Evolutionary conservation across 1,139 yeast genomes (phyloP).

Genomic region (Pichia sp.): DNA sequence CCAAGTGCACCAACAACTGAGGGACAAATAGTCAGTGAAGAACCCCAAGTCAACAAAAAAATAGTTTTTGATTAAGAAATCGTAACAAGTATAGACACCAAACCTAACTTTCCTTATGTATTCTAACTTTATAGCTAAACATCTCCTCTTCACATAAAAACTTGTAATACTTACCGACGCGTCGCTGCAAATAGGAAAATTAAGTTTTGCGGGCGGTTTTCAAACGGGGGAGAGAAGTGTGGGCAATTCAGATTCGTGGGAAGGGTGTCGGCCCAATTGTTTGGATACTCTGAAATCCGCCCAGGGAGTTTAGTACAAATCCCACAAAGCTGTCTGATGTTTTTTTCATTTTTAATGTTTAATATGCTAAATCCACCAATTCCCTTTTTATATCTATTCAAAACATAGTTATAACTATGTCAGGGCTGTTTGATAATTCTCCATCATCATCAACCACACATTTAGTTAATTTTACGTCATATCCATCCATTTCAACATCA

Average conservation of each 20-base stretch:
- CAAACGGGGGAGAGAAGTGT: no score
- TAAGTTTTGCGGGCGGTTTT: no score
- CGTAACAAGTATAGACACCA: background rate
- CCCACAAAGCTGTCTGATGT: background rate
- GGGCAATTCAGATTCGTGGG: no score
- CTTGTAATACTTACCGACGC: background rate
- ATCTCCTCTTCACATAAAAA: background rate
- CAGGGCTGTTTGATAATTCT: background rate
- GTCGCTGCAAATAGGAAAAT: background rate
- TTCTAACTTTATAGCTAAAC: background rate
- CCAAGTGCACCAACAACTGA: background rate
- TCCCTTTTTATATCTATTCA: background rate
- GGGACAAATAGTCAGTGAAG: background rate
- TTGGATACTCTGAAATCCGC: background rate
- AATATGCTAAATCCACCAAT: no score
- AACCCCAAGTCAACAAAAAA: conserved; percentile 16
- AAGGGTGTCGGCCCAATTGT: no score
- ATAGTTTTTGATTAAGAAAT: conserved; percentile 17
- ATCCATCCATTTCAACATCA: conserved; percentile 1
- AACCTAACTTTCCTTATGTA: background rate
- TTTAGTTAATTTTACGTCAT: conserved; percentile 5
- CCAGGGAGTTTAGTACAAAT: no score
- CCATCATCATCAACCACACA: conserved; percentile 6
- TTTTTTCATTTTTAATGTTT: no score
- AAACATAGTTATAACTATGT: background rate